Base-by-base conservation (phyloP, 2,329 filamentous ascomycete species). In the Helotiales sp. region DNA sequence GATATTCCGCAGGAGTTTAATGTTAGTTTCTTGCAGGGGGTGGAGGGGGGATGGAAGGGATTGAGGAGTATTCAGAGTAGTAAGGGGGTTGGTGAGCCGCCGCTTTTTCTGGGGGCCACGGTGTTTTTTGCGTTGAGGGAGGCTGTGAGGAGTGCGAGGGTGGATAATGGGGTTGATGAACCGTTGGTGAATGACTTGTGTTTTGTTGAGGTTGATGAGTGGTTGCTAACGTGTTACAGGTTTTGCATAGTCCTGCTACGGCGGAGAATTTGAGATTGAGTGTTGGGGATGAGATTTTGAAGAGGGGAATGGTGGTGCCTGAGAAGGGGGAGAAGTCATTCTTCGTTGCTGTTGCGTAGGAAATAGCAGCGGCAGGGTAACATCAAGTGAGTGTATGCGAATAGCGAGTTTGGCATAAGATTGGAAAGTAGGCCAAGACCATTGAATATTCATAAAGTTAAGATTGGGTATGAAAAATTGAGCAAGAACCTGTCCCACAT, bases 1-100 rank as follows among this genome's bases (percentile, higher is more conserved):
- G 91, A 96, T 70, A 91, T 96, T 22, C 91, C 91, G 2, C 91
- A 96, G 71, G 81, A 83, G 25, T 91, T 68, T 44, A 68, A 70
- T 44, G 61, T 67, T 7, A 62, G 54, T 3, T 64, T 71, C 13
- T 40, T 71, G 6, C 66, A 69, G 38, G 67, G 77, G 25, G 77
- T 79, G 4, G 67, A 76, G 25, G 77, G 79, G 4, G 69, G 59
- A 50, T 82, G 80, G 80, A 75, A 80, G 63, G 76, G 79, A 40
- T 68, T 82, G 25, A 74, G 79, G 9, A 81, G 78, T 4, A 79
- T 82, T 56, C 79, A 81, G 66, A 78, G 79, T n/a, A 80, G 77
- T 10, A 75, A 80, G 30, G 80, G 80, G 15, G 75, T 81, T 1
- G 80, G 86, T 1, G 86, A 89, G 70, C 86, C 86, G 5, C 86